A percentile compares a stretch with the other conserved stretches of the same genome.
These are phyloP conservation scores for Chytriomyces confervae DNA, from an alignment of 192 early-diverging fungal species.

Conservation along the genomic window DNA sequence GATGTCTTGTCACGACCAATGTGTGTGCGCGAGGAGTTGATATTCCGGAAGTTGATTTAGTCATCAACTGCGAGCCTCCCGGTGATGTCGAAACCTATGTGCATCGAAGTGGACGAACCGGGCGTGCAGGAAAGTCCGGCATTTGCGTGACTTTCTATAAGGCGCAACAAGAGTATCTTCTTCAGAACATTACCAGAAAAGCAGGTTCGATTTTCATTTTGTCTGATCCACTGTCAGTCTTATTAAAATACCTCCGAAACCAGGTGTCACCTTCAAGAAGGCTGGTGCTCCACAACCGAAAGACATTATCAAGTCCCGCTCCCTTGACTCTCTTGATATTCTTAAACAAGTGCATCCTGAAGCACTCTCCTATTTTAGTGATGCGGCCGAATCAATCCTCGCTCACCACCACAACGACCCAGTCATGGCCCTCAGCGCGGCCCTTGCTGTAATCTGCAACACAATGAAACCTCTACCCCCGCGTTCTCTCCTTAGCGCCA, in stretches of 20 bases:
- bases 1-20: slow-evolving; percentile 90
- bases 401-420: slow-evolving; percentile 73
- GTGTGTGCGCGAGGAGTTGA: slow-evolving; percentile 95
- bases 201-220: slow-evolving; percentile 56
- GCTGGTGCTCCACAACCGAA: slow-evolving; percentile 85
- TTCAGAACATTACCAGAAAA: slow-evolving; percentile 74
- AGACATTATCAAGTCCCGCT: slow-evolving; percentile 86
- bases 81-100: slow-evolving; percentile 93
- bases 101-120: slow-evolving; percentile 93
- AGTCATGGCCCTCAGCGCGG: slow-evolving; percentile 77
- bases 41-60: slow-evolving; percentile 95
- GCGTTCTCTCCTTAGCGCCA: slow-evolving; percentile 83
- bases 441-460: slow-evolving; percentile 87
- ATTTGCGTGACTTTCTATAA: slow-evolving; percentile 95
- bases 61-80: slow-evolving; percentile 96
- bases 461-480: slow-evolving; percentile 82
- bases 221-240: too few relatives aligned
- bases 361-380: slow-evolving; percentile 80
- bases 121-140: slow-evolving; percentile 85
- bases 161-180: slow-evolving; percentile 80
- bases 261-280: slow-evolving; percentile 72
- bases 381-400: slow-evolving; percentile 76
- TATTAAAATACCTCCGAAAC: background rate
- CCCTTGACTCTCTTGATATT: slow-evolving; percentile 73
- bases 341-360: slow-evolving; percentile 72